Percentiles rank a stretch among this genome's conserved stretches.
phyloP scores from a whole-genome alignment of 1,284 basidiomycete species.

The Inonotus hispidus region DNA sequence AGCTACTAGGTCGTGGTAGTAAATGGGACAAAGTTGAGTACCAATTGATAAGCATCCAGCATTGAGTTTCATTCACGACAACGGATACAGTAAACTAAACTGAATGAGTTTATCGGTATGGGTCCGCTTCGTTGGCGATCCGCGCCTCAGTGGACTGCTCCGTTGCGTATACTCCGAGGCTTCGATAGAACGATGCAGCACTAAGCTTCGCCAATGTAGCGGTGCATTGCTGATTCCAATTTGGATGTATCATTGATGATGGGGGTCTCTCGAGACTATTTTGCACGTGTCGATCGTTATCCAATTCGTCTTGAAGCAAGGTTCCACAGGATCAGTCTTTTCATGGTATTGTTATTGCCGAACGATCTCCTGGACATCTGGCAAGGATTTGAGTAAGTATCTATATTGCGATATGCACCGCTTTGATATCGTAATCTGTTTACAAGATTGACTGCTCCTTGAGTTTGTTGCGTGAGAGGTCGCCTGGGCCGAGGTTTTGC shows the following conservation, averaged over 20 bases:
- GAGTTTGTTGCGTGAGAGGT: neutral
- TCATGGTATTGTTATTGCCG: no score
- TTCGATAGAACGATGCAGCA: neutral
- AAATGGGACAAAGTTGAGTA: no score
- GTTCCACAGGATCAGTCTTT: no score
- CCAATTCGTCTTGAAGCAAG: no score
- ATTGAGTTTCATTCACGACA: no score
- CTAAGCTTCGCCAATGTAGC: neutral
- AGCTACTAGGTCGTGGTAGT: no score
- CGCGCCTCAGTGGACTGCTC: neutral
- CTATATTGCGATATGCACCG: neutral
- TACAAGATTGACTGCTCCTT: neutral
- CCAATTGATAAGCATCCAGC: no score
- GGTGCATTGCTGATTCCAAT: neutral
- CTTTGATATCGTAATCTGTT: neutral
- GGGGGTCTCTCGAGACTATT: no score
- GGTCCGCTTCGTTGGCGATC: neutral
- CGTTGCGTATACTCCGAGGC: neutral
- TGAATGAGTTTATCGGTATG: neutral
- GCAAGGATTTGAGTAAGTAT: neutral
- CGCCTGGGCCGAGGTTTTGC: constrained; percentile 1
- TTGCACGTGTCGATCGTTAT: no score
- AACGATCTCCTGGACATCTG: no score
- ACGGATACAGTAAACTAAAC: neutral
- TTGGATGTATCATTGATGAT: neutral